A percentile compares a stretch with the other conserved stretches of the same genome.
These are phyloP conservation scores for Didymella sp. DNA, from an alignment of 2,329 filamentous ascomycete species.

Conservation along the genomic window DNA sequence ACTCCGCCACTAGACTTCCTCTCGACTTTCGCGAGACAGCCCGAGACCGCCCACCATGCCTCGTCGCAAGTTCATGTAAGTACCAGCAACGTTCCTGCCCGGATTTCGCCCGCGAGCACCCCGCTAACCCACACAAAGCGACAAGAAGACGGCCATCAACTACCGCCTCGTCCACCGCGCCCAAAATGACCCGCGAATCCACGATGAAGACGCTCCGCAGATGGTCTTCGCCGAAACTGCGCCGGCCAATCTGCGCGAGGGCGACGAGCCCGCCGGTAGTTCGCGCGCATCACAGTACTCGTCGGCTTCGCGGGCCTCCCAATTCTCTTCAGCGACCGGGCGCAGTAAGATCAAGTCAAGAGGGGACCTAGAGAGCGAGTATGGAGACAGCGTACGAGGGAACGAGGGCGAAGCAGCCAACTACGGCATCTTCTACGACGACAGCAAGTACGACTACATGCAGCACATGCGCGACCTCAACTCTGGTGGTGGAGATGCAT, in stretches of 20 bases:
- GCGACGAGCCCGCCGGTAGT: slow-evolving; percentile 54
- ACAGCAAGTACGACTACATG: slow-evolving; percentile 98
- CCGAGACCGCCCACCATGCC: slow-evolving; percentile 66
- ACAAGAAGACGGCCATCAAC: slow-evolving; percentile 92
- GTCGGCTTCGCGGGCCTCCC: slow-evolving; percentile 17
- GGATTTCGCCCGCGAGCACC: slow-evolving; percentile 19
- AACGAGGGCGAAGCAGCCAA: slow-evolving; percentile 97
- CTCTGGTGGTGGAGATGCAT: slow-evolving; percentile 68
- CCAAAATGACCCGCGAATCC: slow-evolving; percentile 95
- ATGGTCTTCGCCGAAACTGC: slow-evolving; percentile 82
- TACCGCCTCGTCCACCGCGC: slow-evolving; percentile 95
- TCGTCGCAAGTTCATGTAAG: slow-evolving; percentile 75
- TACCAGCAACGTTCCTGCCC: slow-evolving; percentile 15
- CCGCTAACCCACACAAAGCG: slow-evolving; percentile 56
- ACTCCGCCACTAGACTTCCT: slow-evolving; percentile 12
- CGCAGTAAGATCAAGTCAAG: slow-evolving; percentile 68
- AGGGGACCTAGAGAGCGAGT: slow-evolving; percentile 75
- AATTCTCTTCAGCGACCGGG: slow-evolving; percentile 38
- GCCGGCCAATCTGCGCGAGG: slow-evolving; percentile 48
- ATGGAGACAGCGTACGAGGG: slow-evolving; percentile 74
- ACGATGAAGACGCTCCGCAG: slow-evolving; percentile 85
- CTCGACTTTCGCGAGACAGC: not conserved
- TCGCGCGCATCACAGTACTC: slow-evolving; percentile 54
- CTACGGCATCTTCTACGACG: slow-evolving; percentile 93
- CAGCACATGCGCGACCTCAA: slow-evolving; percentile 92